A percentile compares a stretch with the other conserved stretches of the same genome.
Evolutionary conservation across 2,329 filamentous ascomycete species (phyloP).

Genomic region (Sporothrix globosa): DNA sequence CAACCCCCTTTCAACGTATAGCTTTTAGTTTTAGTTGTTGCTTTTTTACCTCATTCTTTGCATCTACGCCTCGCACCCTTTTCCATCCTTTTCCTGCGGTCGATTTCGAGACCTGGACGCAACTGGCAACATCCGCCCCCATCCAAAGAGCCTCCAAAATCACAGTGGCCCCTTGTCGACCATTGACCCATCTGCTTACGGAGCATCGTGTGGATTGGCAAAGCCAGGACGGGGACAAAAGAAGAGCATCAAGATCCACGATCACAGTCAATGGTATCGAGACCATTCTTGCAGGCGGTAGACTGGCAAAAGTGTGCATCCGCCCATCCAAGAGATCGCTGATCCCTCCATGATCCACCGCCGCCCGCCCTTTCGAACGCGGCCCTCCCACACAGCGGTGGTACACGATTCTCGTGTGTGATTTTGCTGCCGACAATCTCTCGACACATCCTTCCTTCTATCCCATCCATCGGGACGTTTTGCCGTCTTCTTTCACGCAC

Average conservation of each 20-base stretch:
- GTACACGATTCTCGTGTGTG: not conserved
- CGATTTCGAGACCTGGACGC: conserved; percentile 20
- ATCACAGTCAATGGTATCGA: conserved; percentile 23
- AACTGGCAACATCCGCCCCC: not conserved
- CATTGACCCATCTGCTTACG: conserved; percentile 6
- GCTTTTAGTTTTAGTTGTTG: conserved; percentile 20
- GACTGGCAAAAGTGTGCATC: conserved; percentile 20
- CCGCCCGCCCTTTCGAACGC: conserved; percentile 23
- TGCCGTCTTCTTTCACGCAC: not conserved
- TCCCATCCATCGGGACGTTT: conserved; percentile 2
- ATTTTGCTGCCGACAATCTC: conserved; percentile 10
- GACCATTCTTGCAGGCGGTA: conserved; percentile 11
- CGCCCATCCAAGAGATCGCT: conserved; percentile 11
- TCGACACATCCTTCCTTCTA: not conserved
- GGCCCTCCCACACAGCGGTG: not conserved
- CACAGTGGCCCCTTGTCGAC: conserved; percentile 11
- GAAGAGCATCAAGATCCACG: conserved; percentile 12
- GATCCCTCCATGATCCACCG: conserved; percentile 26
- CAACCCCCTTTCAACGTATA: conserved; percentile 25
- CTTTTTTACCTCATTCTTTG: conserved; percentile 21
- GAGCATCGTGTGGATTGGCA: conserved; percentile 2
- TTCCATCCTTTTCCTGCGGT: conserved; percentile 19
- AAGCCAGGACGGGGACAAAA: not conserved
- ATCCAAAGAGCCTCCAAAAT: conserved; percentile 13
- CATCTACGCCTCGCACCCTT: not conserved